Percentiles rank a stretch among this genome's conserved stretches.
phyloP scores from a whole-genome alignment of 2,329 filamentous ascomycete genomes.

The Calonectria pseudoturangicola region DNA sequence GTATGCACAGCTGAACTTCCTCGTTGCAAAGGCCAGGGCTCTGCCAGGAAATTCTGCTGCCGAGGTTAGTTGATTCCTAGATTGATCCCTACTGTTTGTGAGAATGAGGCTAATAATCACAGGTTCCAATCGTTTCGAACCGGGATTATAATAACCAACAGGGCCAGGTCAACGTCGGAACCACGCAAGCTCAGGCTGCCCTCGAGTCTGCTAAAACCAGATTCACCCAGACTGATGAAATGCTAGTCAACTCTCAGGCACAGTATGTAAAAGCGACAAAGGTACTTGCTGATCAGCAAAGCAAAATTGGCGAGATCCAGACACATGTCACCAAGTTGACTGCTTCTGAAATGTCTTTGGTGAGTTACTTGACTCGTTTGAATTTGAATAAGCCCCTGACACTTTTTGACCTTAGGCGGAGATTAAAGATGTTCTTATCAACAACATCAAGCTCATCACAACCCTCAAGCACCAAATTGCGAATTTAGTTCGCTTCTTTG shows the following conservation, averaged over 20 bases:
- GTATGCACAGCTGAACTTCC: not conserved
- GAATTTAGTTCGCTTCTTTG: not conserved
- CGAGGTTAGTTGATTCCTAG: not conserved
- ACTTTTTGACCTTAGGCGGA: not conserved
- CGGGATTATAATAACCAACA: not conserved
- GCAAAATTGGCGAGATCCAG: not conserved
- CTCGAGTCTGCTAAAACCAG: not conserved
- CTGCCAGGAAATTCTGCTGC: not conserved
- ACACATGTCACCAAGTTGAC: not conserved
- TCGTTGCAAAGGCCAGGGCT: not conserved
- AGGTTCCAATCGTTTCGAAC: not conserved
- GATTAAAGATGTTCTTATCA: not conserved
- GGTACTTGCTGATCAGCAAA: not conserved
- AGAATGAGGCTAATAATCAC: not conserved
- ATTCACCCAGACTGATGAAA: not conserved
- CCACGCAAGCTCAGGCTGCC: not conserved
- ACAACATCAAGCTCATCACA: not conserved
- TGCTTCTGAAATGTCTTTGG: not conserved
- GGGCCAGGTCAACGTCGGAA: not conserved
- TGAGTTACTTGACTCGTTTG: too few relatives aligned
- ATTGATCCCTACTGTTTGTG: not conserved
- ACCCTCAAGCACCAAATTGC: not conserved
- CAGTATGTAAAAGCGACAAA: not conserved
- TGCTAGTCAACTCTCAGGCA: not conserved
- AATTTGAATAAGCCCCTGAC: not conserved